phyloP scores from a whole-genome alignment of 139 green algal species.

The Micractinium sp. region DNA sequence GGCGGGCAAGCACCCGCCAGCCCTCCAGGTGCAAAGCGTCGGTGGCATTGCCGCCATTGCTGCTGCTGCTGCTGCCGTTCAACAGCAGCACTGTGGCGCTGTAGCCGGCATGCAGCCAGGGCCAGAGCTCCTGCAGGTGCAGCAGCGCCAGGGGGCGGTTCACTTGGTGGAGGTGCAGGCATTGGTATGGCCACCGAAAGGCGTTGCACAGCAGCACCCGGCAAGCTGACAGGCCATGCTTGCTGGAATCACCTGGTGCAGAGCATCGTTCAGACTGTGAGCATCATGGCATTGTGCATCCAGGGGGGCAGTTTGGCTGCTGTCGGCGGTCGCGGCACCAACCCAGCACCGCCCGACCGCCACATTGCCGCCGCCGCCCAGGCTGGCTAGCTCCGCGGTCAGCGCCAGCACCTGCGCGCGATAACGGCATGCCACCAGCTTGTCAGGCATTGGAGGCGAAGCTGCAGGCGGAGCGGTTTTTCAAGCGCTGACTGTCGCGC shows the following conservation, averaged over 20 bases:
- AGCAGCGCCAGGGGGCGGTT: neutral
- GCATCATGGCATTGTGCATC: neutral
- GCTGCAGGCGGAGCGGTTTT: neutral
- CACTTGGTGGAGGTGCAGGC: neutral
- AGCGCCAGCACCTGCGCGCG: neutral
- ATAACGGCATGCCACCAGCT: no score
- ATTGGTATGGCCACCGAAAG: no score
- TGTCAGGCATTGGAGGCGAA: neutral
- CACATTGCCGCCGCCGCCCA: slow-evolving; percentile 15
- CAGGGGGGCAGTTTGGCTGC: neutral
- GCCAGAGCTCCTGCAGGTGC: slow-evolving; percentile 2
- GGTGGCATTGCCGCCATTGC: neutral
- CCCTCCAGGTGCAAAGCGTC: neutral
- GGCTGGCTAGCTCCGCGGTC: neutral
- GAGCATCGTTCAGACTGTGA: neutral
- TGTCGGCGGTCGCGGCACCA: neutral
- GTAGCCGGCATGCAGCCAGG: slow-evolving; percentile 12
- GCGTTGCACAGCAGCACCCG: neutral
- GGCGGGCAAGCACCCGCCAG: neutral
- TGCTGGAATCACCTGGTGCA: neutral
- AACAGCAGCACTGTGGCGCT: neutral
- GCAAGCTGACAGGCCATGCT: neutral
- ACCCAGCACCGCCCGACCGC: neutral
- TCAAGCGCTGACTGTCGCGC: no score
- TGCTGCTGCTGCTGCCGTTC: neutral